Percentiles rank a stretch among this genome's conserved stretches.
phyloP scores from a whole-genome alignment of 192 early-diverging fungal genomes.

The Mortierella antarctica region DNA sequence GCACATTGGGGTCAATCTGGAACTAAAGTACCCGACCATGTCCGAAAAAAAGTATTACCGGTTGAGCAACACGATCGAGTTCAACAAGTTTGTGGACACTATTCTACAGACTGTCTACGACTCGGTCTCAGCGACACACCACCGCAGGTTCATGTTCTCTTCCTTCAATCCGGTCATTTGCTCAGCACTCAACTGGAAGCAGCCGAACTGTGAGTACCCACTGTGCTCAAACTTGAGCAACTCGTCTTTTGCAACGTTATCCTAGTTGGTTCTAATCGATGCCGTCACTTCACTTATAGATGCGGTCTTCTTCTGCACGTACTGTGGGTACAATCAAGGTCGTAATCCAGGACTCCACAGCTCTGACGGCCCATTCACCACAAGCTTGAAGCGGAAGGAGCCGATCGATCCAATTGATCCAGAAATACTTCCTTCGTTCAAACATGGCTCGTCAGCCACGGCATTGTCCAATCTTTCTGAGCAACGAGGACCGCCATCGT shows the following conservation, averaged over 20 bases:
- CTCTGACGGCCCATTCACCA: neutral
- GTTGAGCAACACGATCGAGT: slow-evolving; percentile 69
- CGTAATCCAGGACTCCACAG: neutral
- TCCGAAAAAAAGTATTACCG: slow-evolving; percentile 62
- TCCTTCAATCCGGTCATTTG: slow-evolving; percentile 94
- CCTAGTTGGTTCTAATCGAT: neutral
- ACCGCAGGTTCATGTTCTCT: slow-evolving; percentile 76
- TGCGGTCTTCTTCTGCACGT: slow-evolving; percentile 94
- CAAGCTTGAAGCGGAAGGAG: slow-evolving; percentile 25
- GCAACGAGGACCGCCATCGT: slow-evolving; percentile 8
- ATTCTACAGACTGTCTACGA: slow-evolving; percentile 92
- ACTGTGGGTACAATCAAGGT: slow-evolving; percentile 72
- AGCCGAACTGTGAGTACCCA: slow-evolving; percentile 87
- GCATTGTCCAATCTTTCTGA: neutral
- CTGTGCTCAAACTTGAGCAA: too few relatives aligned
- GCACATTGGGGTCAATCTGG: slow-evolving; percentile 85
- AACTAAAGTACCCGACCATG: slow-evolving; percentile 87
- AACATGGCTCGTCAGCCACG: slow-evolving; percentile 22
- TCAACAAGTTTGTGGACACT: slow-evolving; percentile 89
- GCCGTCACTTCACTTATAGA: slow-evolving; percentile 48
- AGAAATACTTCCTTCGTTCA: slow-evolving; percentile 32
- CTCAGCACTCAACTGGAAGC: slow-evolving; percentile 98
- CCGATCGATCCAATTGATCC: slow-evolving; percentile 20
- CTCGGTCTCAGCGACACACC: slow-evolving; percentile 56
- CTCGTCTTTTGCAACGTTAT: neutral